phyloP scores from a whole-genome alignment of 1,284 basidiomycete species.

The Uromyces viciae-fabae region DNA sequence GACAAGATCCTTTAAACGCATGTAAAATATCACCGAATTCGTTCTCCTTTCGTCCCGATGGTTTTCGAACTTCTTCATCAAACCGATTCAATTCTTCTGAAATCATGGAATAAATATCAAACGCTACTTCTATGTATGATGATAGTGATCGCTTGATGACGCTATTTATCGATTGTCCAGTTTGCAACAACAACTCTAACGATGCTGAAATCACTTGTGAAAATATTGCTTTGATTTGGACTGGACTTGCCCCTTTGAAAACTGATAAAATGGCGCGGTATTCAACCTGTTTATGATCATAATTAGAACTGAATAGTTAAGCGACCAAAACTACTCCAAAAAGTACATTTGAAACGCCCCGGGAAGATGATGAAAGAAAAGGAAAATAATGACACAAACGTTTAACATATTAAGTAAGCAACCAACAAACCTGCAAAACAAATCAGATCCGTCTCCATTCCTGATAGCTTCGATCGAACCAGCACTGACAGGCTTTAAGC shows the following conservation, averaged over 20 bases:
- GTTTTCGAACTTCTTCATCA: slow-evolving; percentile 50
- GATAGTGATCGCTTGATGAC: slow-evolving; percentile 50
- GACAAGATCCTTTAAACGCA: slow-evolving; percentile 51
- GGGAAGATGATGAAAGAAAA: not conserved
- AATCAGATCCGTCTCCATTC: slow-evolving; percentile 9
- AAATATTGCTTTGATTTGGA: slow-evolving; percentile 46
- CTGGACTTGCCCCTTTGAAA: slow-evolving; percentile 24
- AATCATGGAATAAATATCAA: slow-evolving; percentile 48
- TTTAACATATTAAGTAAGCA: slow-evolving; percentile 36
- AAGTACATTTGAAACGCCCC: not conserved
- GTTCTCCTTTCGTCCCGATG: slow-evolving; percentile 51
- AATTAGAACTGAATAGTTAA: too few relatives aligned
- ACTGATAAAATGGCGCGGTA: slow-evolving; percentile 1
- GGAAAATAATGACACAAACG: slow-evolving; percentile 16
- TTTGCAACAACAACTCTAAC: slow-evolving; percentile 48
- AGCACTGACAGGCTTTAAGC: slow-evolving; percentile 1
- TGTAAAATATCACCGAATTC: slow-evolving; percentile 52
- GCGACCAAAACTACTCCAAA: too few relatives aligned
- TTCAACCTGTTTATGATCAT: too few relatives aligned
- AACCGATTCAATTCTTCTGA: slow-evolving; percentile 48
- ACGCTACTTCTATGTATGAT: slow-evolving; percentile 50
- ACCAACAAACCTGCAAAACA: slow-evolving; percentile 30
- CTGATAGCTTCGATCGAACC: slow-evolving; percentile 21
- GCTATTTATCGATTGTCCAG: slow-evolving; percentile 49
- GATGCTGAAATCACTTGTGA: slow-evolving; percentile 48